Conservation (phyloP, 1,284 basidiomycete genomes). For the Trametes hirsuta region DNA sequence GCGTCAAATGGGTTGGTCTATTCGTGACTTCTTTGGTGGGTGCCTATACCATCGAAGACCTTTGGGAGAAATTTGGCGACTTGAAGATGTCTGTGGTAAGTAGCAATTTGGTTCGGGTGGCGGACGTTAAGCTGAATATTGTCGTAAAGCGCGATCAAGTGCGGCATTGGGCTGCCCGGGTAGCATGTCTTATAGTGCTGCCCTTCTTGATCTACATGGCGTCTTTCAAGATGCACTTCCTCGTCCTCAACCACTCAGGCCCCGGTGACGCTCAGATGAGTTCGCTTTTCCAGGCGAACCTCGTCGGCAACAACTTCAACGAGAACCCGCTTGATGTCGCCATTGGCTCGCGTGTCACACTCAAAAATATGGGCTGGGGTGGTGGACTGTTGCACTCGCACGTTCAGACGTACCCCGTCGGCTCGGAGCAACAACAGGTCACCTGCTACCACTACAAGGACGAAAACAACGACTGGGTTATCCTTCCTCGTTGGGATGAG, state of each 20-base stretch:
- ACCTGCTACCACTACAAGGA: slow-evolving; percentile 99
- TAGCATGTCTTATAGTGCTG: slow-evolving; percentile 85
- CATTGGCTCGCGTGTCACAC: slow-evolving; percentile 87
- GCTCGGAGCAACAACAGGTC: slow-evolving; percentile 95
- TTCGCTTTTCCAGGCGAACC: slow-evolving; percentile 97
- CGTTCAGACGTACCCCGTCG: slow-evolving; percentile 90
- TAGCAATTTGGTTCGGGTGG: slow-evolving; percentile 11
- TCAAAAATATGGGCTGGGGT: slow-evolving; percentile 98
- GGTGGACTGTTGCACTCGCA: slow-evolving; percentile 97
- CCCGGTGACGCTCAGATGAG: slow-evolving; percentile 99
- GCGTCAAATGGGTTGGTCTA: slow-evolving; percentile 96
- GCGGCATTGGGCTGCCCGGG: slow-evolving; percentile 90
- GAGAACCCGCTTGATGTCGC: slow-evolving; percentile 90
- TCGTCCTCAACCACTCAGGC: slow-evolving; percentile 92
- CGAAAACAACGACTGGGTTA: slow-evolving; percentile 91
- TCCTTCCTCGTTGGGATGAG: slow-evolving; percentile 85
- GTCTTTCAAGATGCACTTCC: slow-evolving; percentile 95
- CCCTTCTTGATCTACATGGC: slow-evolving; percentile 92
- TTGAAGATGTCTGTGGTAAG: slow-evolving; percentile 87
- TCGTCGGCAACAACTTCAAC: slow-evolving; percentile 92
- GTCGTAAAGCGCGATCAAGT: slow-evolving; percentile 74
- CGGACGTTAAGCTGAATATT: background rate
- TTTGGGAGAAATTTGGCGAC: slow-evolving; percentile 99
- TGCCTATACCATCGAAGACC: slow-evolving; percentile 94
- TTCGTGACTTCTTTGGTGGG: slow-evolving; percentile 96